Evolutionary conservation across 805 yeast species (phyloP).

Genomic region (Wickerhamiella cacticola): DNA sequence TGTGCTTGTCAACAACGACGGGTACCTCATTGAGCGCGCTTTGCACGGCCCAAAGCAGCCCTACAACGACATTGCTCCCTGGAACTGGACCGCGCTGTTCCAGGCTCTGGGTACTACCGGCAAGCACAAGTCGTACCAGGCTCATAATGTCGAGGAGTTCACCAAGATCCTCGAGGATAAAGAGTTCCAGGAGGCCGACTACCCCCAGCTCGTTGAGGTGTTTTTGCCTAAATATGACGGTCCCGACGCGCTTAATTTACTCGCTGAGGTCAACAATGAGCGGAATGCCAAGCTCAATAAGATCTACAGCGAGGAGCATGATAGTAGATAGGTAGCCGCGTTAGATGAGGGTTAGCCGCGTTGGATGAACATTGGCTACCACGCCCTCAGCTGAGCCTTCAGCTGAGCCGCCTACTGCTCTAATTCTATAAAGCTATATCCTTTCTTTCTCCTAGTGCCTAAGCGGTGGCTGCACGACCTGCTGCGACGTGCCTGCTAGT

Average conservation of each 20-base stretch:
- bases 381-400: no score
- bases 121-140: constrained; percentile 27
- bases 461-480: no score
- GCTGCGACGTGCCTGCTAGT: no score
- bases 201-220: constrained; percentile 47
- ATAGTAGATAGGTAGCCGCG: neutral
- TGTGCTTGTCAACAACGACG: constrained; percentile 68
- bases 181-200: constrained; percentile 27
- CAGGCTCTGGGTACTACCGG: constrained; percentile 38
- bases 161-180: constrained; percentile 30
- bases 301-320: constrained; percentile 2
- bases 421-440: no score
- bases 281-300: constrained; percentile 16
- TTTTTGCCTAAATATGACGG: constrained; percentile 47
- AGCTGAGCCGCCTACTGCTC: no score
- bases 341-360: no score
- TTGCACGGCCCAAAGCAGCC: constrained; percentile 65
- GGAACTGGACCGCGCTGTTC: constrained; percentile 70
- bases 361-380: no score
- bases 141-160: constrained; percentile 34
- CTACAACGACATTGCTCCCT: constrained; percentile 75
- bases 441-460: no score
- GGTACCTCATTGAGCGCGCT: constrained; percentile 82
- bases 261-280: constrained; percentile 23
- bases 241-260: constrained; percentile 44